A percentile compares a stretch with the other conserved stretches of the same genome.
Conservation (phyloP, 2,329 filamentous ascomycete genomes). For the Microthyrium microscopicum region DNA sequence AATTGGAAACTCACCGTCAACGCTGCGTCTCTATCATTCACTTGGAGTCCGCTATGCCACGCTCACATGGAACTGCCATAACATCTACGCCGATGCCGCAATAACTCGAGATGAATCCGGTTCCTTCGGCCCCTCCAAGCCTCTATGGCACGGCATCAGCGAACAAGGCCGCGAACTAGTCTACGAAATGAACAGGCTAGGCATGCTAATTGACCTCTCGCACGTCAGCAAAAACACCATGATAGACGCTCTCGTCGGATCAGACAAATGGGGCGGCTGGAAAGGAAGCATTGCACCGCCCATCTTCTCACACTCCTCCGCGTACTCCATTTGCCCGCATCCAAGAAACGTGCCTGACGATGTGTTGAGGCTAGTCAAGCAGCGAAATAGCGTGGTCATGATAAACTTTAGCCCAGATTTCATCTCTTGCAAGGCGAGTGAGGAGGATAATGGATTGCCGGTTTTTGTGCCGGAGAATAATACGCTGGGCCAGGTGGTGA, state of each 20-base stretch:
- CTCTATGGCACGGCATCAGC: conserved; percentile 58
- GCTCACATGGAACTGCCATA: conserved; percentile 87
- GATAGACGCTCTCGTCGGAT: conserved; percentile 58
- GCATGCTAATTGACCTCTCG: conserved; percentile 82
- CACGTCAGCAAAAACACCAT: conserved; percentile 71
- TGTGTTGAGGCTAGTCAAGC: conserved; percentile 59
- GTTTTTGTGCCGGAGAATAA: conserved; percentile 49
- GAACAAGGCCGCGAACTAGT: conserved; percentile 48
- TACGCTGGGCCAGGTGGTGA: conserved; percentile 60
- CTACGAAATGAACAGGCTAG: conserved; percentile 82
- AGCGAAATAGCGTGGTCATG: conserved; percentile 66
- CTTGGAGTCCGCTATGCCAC: conserved; percentile 79
- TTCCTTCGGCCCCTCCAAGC: conserved; percentile 26
- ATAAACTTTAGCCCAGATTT: conserved; percentile 78
- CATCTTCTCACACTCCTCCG: conserved; percentile 80
- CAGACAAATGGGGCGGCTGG: conserved; percentile 32
- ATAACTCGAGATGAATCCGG: conserved; percentile 29
- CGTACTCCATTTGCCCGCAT: conserved; percentile 66
- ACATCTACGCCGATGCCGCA: conserved; percentile 74
- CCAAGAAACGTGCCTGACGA: conserved; percentile 82
- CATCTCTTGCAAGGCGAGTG: conserved; percentile 52
- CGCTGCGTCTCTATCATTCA: conserved; percentile 56
- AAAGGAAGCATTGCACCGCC: conserved; percentile 60
- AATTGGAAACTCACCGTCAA: conserved; percentile 69
- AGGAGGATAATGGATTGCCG: conserved; percentile 47